Conservation (phyloP, 202 grass and related monocot species). For the Carex sylvatica region DNA sequence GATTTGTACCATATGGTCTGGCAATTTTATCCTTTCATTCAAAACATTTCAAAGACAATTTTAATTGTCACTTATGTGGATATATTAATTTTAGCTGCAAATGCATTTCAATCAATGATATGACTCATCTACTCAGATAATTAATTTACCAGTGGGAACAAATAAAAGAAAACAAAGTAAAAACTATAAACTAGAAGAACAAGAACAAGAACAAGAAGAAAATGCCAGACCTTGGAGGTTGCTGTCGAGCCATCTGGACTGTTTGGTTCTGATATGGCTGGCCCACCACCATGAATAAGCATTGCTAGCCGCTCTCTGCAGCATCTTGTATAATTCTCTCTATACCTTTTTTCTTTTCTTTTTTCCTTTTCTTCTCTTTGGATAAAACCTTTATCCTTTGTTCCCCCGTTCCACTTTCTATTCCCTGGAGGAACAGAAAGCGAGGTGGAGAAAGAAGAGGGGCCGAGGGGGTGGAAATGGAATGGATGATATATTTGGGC, state of each 20-base stretch:
- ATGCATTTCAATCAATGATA: background rate
- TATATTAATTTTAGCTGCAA: background rate
- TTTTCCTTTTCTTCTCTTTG: constrained; percentile 15
- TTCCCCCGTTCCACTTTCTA: background rate
- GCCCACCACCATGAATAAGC: constrained; percentile 96
- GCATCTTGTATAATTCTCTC: constrained; percentile 34
- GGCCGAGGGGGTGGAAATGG: background rate
- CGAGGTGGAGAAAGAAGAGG: constrained; percentile 8
- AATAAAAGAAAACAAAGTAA: background rate
- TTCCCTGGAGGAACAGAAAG: constrained; percentile 10
- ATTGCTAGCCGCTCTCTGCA: constrained; percentile 73
- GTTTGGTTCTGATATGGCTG: constrained; percentile 83
- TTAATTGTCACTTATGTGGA: background rate
- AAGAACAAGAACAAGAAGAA: background rate
- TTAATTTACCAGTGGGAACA: background rate
- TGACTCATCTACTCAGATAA: background rate
- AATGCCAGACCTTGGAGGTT: constrained; percentile 72
- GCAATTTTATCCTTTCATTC: background rate
- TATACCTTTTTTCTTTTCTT: background rate
- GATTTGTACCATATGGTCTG: background rate
- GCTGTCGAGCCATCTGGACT: constrained; percentile 93
- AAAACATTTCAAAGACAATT: background rate
- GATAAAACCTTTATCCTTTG: constrained; percentile 7
- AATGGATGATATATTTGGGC: background rate
- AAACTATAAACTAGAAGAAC: too few species aligned